A percentile compares a stretch with the other conserved stretches of the same genome.
Conservation (phyloP, 495 filamentous ascomycete species). For the Hyaloscypha hepaticicola region DNA sequence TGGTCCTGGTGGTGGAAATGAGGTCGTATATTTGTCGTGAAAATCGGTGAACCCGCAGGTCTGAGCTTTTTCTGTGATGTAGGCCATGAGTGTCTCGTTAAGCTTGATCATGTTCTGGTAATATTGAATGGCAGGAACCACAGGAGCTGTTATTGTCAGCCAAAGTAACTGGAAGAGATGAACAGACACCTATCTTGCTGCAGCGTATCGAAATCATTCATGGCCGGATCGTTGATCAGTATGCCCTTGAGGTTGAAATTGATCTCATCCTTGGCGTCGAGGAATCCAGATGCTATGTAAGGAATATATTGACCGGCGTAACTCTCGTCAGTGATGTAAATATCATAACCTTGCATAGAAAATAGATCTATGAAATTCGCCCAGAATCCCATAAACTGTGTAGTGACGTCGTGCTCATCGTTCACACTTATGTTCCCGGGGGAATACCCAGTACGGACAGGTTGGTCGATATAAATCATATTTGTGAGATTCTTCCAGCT, state of each 20-base stretch:
- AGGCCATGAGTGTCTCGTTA: slow-evolving; percentile 23
- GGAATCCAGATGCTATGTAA: slow-evolving; percentile 72
- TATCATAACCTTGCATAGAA: slow-evolving; percentile 57
- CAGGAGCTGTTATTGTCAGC: slow-evolving; percentile 9
- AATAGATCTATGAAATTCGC: slow-evolving; percentile 70
- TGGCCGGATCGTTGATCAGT: slow-evolving; percentile 62
- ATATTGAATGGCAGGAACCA: slow-evolving; percentile 14
- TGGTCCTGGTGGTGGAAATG: slow-evolving; percentile 62
- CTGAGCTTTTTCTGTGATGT: slow-evolving; percentile 34
- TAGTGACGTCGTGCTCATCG: slow-evolving; percentile 61
- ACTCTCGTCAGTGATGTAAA: slow-evolving; percentile 69
- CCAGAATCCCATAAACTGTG: slow-evolving; percentile 70
- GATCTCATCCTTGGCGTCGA: slow-evolving; percentile 61
- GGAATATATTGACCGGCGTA: slow-evolving; percentile 78
- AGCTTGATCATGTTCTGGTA: slow-evolving; percentile 23
- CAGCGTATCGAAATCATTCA: slow-evolving; percentile 22
- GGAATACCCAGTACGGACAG: slow-evolving; percentile 74
- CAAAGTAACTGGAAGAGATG: background rate
- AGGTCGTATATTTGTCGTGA: slow-evolving; percentile 54
- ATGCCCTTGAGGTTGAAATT: slow-evolving; percentile 68
- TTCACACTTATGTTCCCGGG: slow-evolving; percentile 58
- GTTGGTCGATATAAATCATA: slow-evolving; percentile 73
- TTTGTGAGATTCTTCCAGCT: slow-evolving; percentile 75
- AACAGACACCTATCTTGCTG: slow-evolving; percentile 7
- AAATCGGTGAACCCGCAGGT: slow-evolving; percentile 67